A percentile compares a stretch with the other conserved stretches of the same genome.
These are phyloP conservation scores for Rhipidocladum racemiflorum DNA, from an alignment of 176 grass and related monocot species.

Conservation along the genomic window DNA sequence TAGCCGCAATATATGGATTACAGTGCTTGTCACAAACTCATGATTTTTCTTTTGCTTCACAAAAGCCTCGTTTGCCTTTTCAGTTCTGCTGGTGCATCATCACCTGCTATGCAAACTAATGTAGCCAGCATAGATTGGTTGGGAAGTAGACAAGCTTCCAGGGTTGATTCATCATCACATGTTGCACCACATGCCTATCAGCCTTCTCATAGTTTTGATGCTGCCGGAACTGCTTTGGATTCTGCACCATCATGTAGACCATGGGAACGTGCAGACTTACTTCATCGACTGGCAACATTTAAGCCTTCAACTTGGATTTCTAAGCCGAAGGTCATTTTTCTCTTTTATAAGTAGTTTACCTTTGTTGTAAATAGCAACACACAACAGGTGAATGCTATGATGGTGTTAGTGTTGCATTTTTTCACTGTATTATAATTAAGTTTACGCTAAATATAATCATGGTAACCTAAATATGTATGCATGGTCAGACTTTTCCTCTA, in stretches of 20 bases:
- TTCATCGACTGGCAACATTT: slow-evolving; percentile 75
- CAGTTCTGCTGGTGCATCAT: slow-evolving; percentile 92
- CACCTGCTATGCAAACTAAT: slow-evolving; percentile 77
- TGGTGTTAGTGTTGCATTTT: slow-evolving; percentile 7
- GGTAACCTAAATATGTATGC: background rate
- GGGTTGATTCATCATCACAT: slow-evolving; percentile 60
- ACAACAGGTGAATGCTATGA: background rate
- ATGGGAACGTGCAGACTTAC: slow-evolving; percentile 91
- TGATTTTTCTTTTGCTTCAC: background rate
- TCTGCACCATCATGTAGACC: slow-evolving; percentile 75
- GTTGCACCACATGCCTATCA: slow-evolving; percentile 50
- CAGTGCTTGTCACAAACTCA: background rate
- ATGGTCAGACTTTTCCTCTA: background rate
- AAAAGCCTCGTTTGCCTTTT: slow-evolving; percentile 31
- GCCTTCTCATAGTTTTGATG: slow-evolving; percentile 75
- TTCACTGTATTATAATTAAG: slow-evolving; percentile 1
- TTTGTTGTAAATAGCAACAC: slow-evolving; percentile 1
- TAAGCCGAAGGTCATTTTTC: slow-evolving; percentile 64
- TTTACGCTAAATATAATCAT: background rate
- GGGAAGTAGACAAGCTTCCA: slow-evolving; percentile 71
- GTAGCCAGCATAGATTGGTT: slow-evolving; percentile 80
- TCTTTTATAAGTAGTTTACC: background rate
- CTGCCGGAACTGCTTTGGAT: slow-evolving; percentile 54
- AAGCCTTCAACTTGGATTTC: slow-evolving; percentile 83
- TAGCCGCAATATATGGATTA: background rate